Percentiles rank a stretch among this genome's conserved stretches.
phyloP scores from a whole-genome alignment of 257 asterid species.

The Salvia rosmarinus region DNA sequence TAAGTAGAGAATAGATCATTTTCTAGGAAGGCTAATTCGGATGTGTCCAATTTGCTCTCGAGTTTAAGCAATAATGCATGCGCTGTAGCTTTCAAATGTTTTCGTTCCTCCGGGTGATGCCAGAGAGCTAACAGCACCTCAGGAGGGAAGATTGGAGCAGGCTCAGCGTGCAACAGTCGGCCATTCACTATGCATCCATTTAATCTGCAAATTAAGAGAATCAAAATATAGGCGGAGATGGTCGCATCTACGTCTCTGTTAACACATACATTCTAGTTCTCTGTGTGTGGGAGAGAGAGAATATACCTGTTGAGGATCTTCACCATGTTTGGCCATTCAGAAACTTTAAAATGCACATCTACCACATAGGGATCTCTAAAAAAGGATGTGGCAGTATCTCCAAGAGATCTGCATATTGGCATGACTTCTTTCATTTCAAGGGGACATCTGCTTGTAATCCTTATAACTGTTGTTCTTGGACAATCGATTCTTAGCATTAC shows the following conservation, averaged over 20 bases:
- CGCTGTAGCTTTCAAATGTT: conserved; percentile 40
- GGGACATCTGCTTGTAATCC: conserved; percentile 38
- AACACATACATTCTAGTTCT: background rate
- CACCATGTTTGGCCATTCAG: conserved; percentile 74
- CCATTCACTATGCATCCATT: conserved; percentile 46
- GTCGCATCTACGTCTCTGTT: background rate
- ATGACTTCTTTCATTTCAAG: accelerated
- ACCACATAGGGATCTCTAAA: background rate
- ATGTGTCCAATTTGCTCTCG: conserved; percentile 7
- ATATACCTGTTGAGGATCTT: conserved; percentile 60
- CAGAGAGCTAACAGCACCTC: conserved; percentile 54
- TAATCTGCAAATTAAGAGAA: conserved; percentile 42
- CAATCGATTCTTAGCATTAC: conserved; percentile 54
- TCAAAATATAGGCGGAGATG: conserved; percentile 21
- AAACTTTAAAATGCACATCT: conserved; percentile 48
- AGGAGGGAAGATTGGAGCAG: conserved; percentile 59
- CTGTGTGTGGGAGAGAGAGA: background rate
- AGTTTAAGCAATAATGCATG: conserved; percentile 41
- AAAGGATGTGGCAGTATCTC: background rate
- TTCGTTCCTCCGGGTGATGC: conserved; percentile 56
- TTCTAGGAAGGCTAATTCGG: conserved; percentile 31
- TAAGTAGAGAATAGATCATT: conserved; percentile 26
- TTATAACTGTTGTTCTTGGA: conserved; percentile 64
- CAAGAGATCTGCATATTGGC: conserved; percentile 41
- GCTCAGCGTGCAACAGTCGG: conserved; percentile 48